Conservation (phyloP, 495 filamentous ascomycete genomes). For the Melanomma pulvis-pyrius region DNA sequence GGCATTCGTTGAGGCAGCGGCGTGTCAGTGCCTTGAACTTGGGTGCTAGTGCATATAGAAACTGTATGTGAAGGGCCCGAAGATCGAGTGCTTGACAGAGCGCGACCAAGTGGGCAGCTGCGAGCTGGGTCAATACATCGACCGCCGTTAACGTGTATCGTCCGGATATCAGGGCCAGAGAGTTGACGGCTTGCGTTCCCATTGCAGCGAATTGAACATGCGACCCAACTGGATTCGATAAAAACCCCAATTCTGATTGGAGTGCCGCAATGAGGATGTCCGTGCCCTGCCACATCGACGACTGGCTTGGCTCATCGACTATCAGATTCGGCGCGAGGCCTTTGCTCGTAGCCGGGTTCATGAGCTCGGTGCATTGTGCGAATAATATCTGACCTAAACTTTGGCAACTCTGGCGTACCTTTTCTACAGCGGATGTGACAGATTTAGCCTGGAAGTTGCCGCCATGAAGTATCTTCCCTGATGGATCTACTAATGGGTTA, state of each 20-base stretch:
- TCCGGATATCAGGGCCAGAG: constrained; percentile 40
- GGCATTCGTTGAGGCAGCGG: constrained; percentile 13
- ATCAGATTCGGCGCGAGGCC: constrained; percentile 34
- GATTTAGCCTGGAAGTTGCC: constrained; percentile 39
- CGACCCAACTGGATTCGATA: constrained; percentile 26
- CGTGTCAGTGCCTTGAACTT: constrained; percentile 8
- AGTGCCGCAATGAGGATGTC: constrained; percentile 31
- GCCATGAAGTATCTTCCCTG: constrained; percentile 22
- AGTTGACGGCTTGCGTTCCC: constrained; percentile 33
- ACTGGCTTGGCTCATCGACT: constrained; percentile 33
- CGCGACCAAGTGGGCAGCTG: constrained; percentile 55
- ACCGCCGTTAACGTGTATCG: constrained; percentile 60
- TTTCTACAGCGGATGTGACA: constrained; percentile 35
- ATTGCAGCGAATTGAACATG: constrained; percentile 35
- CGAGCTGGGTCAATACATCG: constrained; percentile 58
- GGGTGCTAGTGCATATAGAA: constrained; percentile 3
- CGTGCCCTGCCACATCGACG: constrained; percentile 27
- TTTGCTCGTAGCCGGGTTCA: constrained; percentile 31
- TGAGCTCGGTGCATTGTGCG: constrained; percentile 35
- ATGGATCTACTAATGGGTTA: constrained; percentile 33
- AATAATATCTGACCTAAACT: constrained; percentile 32
- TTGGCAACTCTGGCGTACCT: constrained; percentile 17
- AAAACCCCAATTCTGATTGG: constrained; percentile 38
- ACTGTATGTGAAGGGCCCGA: constrained; percentile 40
- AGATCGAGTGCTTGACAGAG: constrained; percentile 54